Conservation (phyloP, 768 basidiomycete genomes). For the Kwoniella pini region DNA sequence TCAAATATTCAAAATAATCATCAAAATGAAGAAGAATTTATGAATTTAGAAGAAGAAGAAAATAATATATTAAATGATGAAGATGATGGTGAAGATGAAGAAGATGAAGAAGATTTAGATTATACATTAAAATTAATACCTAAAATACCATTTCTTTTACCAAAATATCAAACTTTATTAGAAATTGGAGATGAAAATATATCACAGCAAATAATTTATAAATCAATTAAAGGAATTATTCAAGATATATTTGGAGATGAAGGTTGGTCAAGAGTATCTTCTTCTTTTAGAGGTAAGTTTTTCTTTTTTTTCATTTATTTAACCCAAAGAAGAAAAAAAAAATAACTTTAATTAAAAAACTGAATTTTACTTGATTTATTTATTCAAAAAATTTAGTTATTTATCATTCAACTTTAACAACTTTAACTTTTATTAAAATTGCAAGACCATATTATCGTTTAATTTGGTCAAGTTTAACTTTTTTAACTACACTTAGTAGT, state of each 20-base stretch:
- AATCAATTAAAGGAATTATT: constrained; percentile 69
- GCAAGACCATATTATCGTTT: constrained; percentile 76
- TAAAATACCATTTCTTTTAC: constrained; percentile 37
- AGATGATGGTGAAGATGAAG: constrained; percentile 24
- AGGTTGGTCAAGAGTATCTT: constrained; percentile 79
- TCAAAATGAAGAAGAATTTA: not conserved
- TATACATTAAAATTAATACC: not conserved
- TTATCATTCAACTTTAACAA: constrained; percentile 81
- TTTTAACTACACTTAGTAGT: constrained; percentile 66
- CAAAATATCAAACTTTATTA: constrained; percentile 28
- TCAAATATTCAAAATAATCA: constrained; percentile 4
- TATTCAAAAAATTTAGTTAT: constrained; percentile 63
- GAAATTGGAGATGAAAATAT: constrained; percentile 31
- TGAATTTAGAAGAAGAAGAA: not conserved
- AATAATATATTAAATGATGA: not conserved
- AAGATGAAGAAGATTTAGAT: constrained; percentile 28
- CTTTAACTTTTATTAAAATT: constrained; percentile 81
- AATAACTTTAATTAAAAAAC: too few relatives aligned
- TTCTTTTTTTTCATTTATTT: not conserved
- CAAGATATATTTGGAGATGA: constrained; percentile 75
- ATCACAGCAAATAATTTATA: constrained; percentile 58
- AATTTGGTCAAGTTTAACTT: constrained; percentile 75
- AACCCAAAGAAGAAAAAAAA: not conserved
- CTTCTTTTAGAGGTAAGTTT: constrained; percentile 67
- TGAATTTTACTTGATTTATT: not conserved